phyloP scores from a whole-genome alignment of 2,329 filamentous ascomycete species.

The Oidium heveae region DNA sequence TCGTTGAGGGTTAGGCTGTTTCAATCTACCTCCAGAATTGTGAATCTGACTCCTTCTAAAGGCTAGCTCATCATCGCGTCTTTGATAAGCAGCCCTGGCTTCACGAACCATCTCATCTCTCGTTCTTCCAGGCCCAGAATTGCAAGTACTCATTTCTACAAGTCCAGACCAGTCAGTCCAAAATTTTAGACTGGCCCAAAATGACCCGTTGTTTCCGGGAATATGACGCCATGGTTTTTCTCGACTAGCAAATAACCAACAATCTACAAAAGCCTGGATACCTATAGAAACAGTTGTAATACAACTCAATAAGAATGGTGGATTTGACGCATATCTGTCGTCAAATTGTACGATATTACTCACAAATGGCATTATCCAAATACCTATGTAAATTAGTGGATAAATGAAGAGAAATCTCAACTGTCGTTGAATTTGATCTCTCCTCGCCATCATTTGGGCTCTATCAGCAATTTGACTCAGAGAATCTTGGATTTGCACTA shows the following conservation, averaged over 20 bases:
- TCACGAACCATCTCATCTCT: conserved; percentile 28
- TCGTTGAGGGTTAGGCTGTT: conserved; percentile 1
- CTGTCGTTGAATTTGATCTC: conserved; percentile 37
- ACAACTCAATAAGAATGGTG: no score
- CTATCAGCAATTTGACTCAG: conserved; percentile 12
- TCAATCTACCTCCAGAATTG: conserved; percentile 4
- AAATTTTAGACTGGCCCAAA: conserved; percentile 14
- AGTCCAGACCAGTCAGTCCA: conserved; percentile 9
- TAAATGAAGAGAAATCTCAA: conserved; percentile 53
- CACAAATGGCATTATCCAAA: no score
- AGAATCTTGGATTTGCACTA: conserved; percentile 9
- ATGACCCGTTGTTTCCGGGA: conserved; percentile 16
- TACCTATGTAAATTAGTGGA: no score
- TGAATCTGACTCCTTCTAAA: conserved; percentile 13
- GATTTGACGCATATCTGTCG: no score
- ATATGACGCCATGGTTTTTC: conserved; percentile 48
- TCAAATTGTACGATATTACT: no score
- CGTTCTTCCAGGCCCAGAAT: conserved; percentile 19
- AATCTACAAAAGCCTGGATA: conserved; percentile 42
- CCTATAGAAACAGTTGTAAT: no score
- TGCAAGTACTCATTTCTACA: conserved; percentile 12
- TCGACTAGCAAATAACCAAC: conserved; percentile 38
- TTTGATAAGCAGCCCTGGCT: conserved; percentile 20
- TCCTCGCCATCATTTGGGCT: conserved; percentile 16
- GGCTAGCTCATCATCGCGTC: conserved; percentile 23